phyloP scores from a whole-genome alignment of 1,284 basidiomycete species.

The Cerioporus squamosus region DNA sequence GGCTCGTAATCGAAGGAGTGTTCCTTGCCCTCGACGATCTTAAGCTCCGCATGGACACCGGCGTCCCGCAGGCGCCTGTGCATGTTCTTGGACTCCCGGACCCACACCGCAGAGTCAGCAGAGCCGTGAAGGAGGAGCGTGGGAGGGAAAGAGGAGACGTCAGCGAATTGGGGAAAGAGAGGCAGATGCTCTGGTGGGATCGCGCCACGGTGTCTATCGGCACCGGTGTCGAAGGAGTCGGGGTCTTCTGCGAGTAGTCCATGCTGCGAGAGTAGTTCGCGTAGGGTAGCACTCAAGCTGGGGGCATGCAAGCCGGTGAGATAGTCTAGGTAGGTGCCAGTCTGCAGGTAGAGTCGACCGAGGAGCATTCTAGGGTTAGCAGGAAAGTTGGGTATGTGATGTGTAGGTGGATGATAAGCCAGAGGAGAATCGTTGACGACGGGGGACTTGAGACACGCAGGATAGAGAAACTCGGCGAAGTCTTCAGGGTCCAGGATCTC shows the following conservation, averaged over 20 bases:
- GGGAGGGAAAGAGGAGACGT: conserved; percentile 52
- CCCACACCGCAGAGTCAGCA: conserved; percentile 54
- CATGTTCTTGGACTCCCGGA: conserved; percentile 51
- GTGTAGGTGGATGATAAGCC: conserved; percentile 49
- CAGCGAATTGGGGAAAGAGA: conserved; percentile 58
- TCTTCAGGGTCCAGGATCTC: conserved; percentile 42
- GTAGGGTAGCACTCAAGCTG: conserved; percentile 52
- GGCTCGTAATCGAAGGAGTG: conserved; percentile 61
- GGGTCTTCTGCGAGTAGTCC: background rate
- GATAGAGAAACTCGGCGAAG: conserved; percentile 38
- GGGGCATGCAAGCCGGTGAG: conserved; percentile 58
- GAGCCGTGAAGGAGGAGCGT: conserved; percentile 60
- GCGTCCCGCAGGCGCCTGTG: conserved; percentile 40
- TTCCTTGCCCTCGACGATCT: conserved; percentile 50
- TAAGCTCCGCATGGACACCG: conserved; percentile 44
- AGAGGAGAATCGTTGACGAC: conserved; percentile 49
- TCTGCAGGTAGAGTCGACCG: conserved; percentile 59
- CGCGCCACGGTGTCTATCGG: conserved; percentile 5
- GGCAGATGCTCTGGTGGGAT: conserved; percentile 44
- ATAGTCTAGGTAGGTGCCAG: conserved; percentile 63
- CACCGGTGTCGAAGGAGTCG: background rate
- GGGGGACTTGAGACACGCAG: conserved; percentile 33
- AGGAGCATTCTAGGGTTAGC: conserved; percentile 67
- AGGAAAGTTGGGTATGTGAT: conserved; percentile 56
- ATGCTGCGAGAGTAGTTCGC: conserved; percentile 16